These are phyloP conservation scores for Ceratobasidium sp. DNA, from an alignment of 1,284 basidiomycete genomes.

Conservation along the genomic window DNA sequence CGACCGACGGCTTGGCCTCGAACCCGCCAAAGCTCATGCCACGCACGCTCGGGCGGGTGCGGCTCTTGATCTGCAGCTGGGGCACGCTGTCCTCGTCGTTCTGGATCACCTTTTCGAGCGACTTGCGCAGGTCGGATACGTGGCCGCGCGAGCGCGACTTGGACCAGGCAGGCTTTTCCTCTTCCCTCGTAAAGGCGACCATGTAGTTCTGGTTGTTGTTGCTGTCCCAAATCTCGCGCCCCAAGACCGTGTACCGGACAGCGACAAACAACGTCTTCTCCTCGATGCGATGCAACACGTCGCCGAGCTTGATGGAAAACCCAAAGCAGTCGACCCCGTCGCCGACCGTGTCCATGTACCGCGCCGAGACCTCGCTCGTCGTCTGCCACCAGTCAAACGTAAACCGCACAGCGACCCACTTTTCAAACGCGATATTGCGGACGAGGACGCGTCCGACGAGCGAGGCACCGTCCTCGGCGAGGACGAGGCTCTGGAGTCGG, in stretches of 20 bases:
- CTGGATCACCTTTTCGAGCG: constrained; percentile 65
- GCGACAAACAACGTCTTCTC: constrained; percentile 88
- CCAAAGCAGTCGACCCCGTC: constrained; percentile 64
- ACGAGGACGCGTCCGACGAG: constrained; percentile 80
- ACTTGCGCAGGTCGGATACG: constrained; percentile 63
- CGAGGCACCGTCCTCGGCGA: constrained; percentile 71
- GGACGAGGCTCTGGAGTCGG: constrained; percentile 63
- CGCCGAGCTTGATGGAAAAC: constrained; percentile 64
- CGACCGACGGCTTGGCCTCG: constrained; percentile 47
- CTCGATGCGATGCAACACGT: constrained; percentile 66
- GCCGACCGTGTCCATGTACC: constrained; percentile 70
- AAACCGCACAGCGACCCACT: constrained; percentile 89
- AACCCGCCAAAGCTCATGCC: constrained; percentile 31
- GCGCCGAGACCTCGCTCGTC: constrained; percentile 89
- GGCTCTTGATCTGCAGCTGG: constrained; percentile 55
- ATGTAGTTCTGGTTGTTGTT: constrained; percentile 91
- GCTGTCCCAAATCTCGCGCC: constrained; percentile 86
- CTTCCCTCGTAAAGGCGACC: constrained; percentile 64
- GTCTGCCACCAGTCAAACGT: constrained; percentile 97
- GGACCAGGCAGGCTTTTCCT: constrained; percentile 32
- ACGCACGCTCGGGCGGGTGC: constrained; percentile 46
- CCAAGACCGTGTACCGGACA: constrained; percentile 78
- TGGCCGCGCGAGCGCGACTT: constrained; percentile 46
- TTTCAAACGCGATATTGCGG: constrained; percentile 87
- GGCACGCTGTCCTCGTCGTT: constrained; percentile 45